phyloP scores from a whole-genome alignment of 768 basidiomycete species.

The Mycena haematopus region DNA sequence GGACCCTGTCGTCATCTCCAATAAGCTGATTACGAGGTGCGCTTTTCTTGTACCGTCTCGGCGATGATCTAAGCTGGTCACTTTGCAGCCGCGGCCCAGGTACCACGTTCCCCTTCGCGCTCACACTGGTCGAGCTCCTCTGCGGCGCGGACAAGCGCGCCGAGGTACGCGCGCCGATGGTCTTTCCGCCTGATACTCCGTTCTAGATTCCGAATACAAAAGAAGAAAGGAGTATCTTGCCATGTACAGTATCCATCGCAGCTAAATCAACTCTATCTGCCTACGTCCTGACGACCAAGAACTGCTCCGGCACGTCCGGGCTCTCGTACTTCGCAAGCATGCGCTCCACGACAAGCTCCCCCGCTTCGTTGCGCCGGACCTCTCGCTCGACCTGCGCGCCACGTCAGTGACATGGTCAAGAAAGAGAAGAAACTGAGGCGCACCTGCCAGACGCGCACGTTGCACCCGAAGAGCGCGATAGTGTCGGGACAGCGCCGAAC shows the following conservation, averaged over 20 bases:
- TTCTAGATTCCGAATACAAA: constrained; percentile 33
- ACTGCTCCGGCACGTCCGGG: constrained; percentile 74
- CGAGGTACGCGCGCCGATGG: constrained; percentile 71
- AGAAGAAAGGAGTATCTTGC: background rate
- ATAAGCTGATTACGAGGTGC: constrained; percentile 79
- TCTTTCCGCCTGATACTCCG: constrained; percentile 62
- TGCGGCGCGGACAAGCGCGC: constrained; percentile 67
- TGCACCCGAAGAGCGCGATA: constrained; percentile 69
- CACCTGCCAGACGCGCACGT: constrained; percentile 76
- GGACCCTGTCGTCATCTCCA: constrained; percentile 74
- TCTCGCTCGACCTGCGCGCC: constrained; percentile 51
- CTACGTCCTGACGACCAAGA: constrained; percentile 67
- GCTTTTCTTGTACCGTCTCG: no score
- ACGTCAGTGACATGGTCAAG: background rate
- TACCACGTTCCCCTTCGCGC: constrained; percentile 80
- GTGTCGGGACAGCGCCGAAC: constrained; percentile 56
- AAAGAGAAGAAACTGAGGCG: constrained; percentile 17
- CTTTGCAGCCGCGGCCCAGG: constrained; percentile 72
- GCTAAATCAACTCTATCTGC: no score
- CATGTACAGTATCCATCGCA: no score
- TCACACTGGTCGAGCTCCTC: constrained; percentile 75
- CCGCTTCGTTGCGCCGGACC: constrained; percentile 43
- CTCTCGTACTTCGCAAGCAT: constrained; percentile 61
- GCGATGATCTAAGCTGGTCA: no score
- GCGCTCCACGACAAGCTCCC: constrained; percentile 44